Conservation (phyloP, 257 asterid species). For the Forsythia viridissima region DNA sequence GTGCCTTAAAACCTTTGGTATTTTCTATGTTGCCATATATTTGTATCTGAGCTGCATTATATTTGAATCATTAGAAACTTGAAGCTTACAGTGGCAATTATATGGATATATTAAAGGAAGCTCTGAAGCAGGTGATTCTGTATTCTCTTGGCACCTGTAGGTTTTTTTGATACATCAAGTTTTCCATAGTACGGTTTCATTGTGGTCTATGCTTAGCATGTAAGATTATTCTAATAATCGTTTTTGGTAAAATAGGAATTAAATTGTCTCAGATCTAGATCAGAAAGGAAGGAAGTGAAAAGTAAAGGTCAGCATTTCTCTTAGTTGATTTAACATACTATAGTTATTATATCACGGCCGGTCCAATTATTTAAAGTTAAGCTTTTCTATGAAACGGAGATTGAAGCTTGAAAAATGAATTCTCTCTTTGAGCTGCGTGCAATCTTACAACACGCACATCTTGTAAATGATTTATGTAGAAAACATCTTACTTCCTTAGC, state of each 20-base stretch:
- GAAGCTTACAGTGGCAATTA: not conserved
- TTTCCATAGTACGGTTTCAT: not conserved
- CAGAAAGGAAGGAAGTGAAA: not conserved
- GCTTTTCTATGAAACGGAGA: not conserved
- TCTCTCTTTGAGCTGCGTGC: not conserved
- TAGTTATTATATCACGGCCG: not conserved
- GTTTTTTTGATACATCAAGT: not conserved
- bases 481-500: not conserved
- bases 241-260: not conserved
- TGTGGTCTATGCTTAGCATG: not conserved
- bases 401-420: not conserved
- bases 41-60: not conserved
- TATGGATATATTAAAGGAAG: not conserved
- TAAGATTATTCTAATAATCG: not conserved
- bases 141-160: not conserved
- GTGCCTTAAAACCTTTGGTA: not conserved
- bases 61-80: not conserved
- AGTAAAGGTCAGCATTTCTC: not conserved
- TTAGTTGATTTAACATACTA: not conserved
- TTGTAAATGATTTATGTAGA: not conserved
- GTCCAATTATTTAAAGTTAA: not conserved
- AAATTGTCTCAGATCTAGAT: not conserved
- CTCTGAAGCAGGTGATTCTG: not conserved
- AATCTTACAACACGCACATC: not conserved
- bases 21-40: not conserved